Base-by-base conservation (phyloP, 768 basidiomycete species). In the Phanerochaete carnosa region DNA sequence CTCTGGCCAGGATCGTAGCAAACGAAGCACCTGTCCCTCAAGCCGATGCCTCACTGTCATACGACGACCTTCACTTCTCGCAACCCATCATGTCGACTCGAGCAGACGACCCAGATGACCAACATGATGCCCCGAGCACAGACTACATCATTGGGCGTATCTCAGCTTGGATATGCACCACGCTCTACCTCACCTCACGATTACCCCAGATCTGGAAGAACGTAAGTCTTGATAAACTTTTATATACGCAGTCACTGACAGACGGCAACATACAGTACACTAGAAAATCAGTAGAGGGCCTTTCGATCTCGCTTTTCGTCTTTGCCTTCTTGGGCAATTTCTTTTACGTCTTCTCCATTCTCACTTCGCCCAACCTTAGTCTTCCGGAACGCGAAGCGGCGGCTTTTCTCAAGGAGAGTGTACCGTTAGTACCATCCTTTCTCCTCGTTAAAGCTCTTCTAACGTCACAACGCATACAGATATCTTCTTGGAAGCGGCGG, bases 141-240 rank as follows among this genome's bases (percentile, higher is more conserved):
- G 83, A 94, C 67, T 88, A 84, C 51, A 70, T 94, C 26, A 75
- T 98, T 52, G 97, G 97, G 1, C 88, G 97, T 2, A 84, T 94
- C 57, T 94, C 90, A 57, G 95, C 97, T 9, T 99, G 97, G 97
- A 69, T 89, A 22, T 98, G 96, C 71, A 94, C 95, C 1, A 91
- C 87, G 0, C 77, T 98, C 16, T 99, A 99, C 73, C 77, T 99
- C 35, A 98, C 96, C 2, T 92, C 90, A 2, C 85, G 97, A 61
- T 74, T 99, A 67, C 97, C 97, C 23, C 97, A 99, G 73, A 97
- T 99, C 64, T 98, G 97, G 97, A 96, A 95, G 75, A 98, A 98
- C 69, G 95, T 97, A 73, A 72, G 94, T 86, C 29, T 32, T 51
- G 25, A 23, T 53, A 23, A 46, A 47, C 37, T 39, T 33, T 5